Conservation (phyloP, 179 eudicot species). For the Patellifolia procumbens region DNA sequence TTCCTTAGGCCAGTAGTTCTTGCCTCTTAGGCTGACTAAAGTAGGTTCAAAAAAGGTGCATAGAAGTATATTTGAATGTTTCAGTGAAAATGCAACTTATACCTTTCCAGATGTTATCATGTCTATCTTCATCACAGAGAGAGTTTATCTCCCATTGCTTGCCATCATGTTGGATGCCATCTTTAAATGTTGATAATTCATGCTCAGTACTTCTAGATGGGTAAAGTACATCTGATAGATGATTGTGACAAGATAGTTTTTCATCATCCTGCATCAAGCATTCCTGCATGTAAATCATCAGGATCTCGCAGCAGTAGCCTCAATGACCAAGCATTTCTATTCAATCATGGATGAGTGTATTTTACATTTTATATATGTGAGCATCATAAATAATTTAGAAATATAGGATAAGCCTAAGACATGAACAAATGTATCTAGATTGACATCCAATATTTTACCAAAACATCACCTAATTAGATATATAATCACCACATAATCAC, state of each 20-base stretch:
- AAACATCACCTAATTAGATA: background rate
- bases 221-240: constrained; percentile 28
- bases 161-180: constrained; percentile 24
- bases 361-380: background rate
- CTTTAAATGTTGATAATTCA: constrained; percentile 25
- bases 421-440: background rate
- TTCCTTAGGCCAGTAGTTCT: background rate
- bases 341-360: background rate
- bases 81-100: constrained; percentile 13
- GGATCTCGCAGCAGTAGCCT: constrained; percentile 17
- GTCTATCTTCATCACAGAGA: constrained; percentile 42
- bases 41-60: background rate
- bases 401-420: background rate
- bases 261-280: constrained; percentile 39
- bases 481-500: background rate
- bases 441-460: background rate
- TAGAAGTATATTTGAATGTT: background rate
- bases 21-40: constrained; percentile 6
- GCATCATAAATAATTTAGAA: constrained; percentile 8
- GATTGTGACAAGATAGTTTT: constrained; percentile 33
- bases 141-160: constrained; percentile 25
- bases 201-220: constrained; percentile 30
- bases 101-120: constrained; percentile 52
- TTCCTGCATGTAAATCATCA: constrained; percentile 19
- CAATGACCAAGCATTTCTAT: constrained; percentile 1